Percentiles rank a stretch among this genome's conserved stretches.
Evolutionary conservation across 768 basidiomycete genomes (phyloP).

Genomic region (Mrakia gelida): DNA sequence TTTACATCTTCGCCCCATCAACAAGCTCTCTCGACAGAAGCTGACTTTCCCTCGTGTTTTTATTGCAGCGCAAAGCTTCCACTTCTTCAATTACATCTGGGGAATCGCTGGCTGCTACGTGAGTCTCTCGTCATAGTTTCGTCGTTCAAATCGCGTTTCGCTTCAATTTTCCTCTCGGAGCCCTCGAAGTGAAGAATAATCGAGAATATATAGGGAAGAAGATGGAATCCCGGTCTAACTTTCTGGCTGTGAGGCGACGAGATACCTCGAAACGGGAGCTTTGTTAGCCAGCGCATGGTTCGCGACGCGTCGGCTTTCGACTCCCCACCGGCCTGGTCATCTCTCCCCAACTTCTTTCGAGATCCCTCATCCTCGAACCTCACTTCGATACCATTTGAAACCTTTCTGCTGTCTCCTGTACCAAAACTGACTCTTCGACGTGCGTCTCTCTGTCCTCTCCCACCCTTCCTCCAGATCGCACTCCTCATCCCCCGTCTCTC

Average conservation of each 20-base stretch:
- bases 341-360: no score
- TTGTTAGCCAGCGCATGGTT: not conserved
- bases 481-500: slow-evolving; percentile 28
- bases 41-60: not conserved
- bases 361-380: no score
- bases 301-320: not conserved
- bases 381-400: no score
- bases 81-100: slow-evolving; percentile 21
- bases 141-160: not conserved
- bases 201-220: no score
- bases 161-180: not conserved
- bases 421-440: no score
- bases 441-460: not conserved
- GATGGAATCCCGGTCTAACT: no score
- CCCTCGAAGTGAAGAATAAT: not conserved
- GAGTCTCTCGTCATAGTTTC: not conserved
- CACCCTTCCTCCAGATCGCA: not conserved
- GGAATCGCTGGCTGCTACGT: slow-evolving; percentile 18
- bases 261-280: no score
- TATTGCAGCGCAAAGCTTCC: not conserved
- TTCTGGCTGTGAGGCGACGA: no score
- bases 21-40: not conserved
- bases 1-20: no score
- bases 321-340: no score
- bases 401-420: no score